phyloP scores from a whole-genome alignment of 495 filamentous ascomycete genomes.

The Amorphotheca resinae region DNA sequence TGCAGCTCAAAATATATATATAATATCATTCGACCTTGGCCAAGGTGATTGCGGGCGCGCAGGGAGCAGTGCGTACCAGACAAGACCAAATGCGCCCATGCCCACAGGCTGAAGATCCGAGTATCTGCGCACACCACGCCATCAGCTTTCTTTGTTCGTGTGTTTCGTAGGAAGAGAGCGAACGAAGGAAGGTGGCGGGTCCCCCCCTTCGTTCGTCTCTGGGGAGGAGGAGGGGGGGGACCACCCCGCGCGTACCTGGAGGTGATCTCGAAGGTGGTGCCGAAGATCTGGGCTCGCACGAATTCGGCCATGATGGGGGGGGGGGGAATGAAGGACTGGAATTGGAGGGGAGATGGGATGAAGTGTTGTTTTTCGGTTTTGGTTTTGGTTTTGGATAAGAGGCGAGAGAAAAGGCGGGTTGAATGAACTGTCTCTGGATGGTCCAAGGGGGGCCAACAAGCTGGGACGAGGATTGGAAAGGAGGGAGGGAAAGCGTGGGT shows the following conservation, averaged over 20 bases:
- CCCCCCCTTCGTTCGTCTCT: constrained; percentile 19
- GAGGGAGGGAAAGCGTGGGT: too few relatives aligned
- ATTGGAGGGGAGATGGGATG: not conserved
- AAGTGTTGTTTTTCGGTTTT: not conserved
- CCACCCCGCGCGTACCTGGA: constrained; percentile 60
- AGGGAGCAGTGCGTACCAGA: constrained; percentile 50
- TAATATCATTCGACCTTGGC: too few relatives aligned
- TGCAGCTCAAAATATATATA: too few relatives aligned
- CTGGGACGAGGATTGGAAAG: too few relatives aligned
- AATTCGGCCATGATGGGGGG: constrained; percentile 75
- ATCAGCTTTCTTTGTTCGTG: too few relatives aligned
- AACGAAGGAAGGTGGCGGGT: too few relatives aligned
- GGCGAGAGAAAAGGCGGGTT: too few relatives aligned
- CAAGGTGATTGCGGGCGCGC: too few relatives aligned
- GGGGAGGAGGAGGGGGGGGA: constrained; percentile 5
- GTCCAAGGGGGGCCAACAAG: not conserved
- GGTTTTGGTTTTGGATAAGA: not conserved
- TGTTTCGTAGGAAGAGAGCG: too few relatives aligned
- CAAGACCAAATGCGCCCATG: constrained; percentile 97
- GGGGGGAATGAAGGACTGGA: not conserved
- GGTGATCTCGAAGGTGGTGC: constrained; percentile 98
- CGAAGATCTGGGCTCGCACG: constrained; percentile 97
- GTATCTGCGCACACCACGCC: constrained; percentile 45
- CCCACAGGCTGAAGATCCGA: constrained; percentile 96
- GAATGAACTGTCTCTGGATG: too few relatives aligned